phyloP scores from a whole-genome alignment of 805 yeast genomes.

The Teunomyces aglyptinius region DNA sequence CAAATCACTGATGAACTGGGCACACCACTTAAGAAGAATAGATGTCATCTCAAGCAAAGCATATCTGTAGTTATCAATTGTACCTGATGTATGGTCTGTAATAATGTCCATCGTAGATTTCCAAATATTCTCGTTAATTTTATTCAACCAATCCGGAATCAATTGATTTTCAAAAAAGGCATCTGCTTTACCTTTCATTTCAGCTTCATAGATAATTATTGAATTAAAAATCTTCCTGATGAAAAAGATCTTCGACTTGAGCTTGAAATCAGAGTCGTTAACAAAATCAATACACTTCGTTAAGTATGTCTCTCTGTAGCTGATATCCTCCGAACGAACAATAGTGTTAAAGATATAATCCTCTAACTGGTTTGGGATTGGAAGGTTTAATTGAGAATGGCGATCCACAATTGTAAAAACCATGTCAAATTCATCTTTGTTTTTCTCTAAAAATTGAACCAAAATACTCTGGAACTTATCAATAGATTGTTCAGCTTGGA shows the following conservation, averaged over 20 bases:
- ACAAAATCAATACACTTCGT: conserved; percentile 47
- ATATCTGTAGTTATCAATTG: conserved; percentile 69
- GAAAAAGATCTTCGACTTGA: conserved; percentile 57
- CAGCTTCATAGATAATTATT: conserved; percentile 60
- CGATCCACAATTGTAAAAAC: conserved; percentile 31
- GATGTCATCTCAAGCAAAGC: conserved; percentile 83
- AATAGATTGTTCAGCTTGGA: conserved; percentile 71
- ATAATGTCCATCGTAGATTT: conserved; percentile 53
- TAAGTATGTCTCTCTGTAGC: conserved; percentile 51
- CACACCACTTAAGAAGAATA: conserved; percentile 65
- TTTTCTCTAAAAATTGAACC: conserved; percentile 25
- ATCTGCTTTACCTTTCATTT: conserved; percentile 45
- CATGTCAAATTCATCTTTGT: conserved; percentile 24
- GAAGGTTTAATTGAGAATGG: conserved; percentile 45
- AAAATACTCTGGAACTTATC: conserved; percentile 52
- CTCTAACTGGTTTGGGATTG: conserved; percentile 47
- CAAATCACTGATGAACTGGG: conserved; percentile 54
- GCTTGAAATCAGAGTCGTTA: conserved; percentile 42
- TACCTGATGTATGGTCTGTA: conserved; percentile 58
- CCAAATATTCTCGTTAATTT: conserved; percentile 72
- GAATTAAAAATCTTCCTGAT: conserved; percentile 62
- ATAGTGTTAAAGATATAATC: conserved; percentile 57
- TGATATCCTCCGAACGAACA: conserved; percentile 49
- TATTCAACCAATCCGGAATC: conserved; percentile 59
- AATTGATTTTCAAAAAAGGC: conserved; percentile 37